phyloP scores from a whole-genome alignment of 2,329 filamentous ascomycete species.

The Talaromyces marneffei region DNA sequence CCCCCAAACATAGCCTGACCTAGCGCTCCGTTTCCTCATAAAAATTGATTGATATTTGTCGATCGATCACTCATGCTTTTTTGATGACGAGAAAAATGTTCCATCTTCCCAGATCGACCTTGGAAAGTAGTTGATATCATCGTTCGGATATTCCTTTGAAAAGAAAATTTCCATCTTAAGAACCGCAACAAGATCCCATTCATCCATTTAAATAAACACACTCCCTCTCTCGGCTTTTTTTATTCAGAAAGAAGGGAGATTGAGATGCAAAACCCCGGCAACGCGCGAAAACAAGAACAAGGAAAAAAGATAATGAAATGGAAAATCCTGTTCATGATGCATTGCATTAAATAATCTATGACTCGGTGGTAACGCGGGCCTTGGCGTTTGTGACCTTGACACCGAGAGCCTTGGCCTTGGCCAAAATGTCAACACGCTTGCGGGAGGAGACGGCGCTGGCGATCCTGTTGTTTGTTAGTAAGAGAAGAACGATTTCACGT shows the following conservation, averaged over 20 bases:
- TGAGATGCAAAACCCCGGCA: constrained; percentile 5
- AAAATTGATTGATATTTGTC: constrained; percentile 7
- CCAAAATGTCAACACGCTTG: constrained; percentile 97
- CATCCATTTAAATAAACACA: constrained; percentile 1
- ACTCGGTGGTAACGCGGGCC: constrained; percentile 97
- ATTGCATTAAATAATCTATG: constrained; percentile 40
- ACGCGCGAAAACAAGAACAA: constrained; percentile 15
- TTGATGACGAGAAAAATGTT: not conserved
- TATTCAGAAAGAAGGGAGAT: constrained; percentile 2
- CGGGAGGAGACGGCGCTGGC: constrained; percentile 95
- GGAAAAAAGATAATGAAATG: constrained; percentile 9
- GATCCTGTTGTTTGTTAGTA: constrained; percentile 59
- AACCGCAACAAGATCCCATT: constrained; percentile 8
- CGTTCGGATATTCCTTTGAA: not conserved
- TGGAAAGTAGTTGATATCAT: constrained; percentile 2
- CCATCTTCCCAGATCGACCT: constrained; percentile 10
- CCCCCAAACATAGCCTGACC: not conserved
- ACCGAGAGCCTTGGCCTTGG: constrained; percentile 93
- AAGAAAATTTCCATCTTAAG: not conserved
- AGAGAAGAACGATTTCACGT: no score
- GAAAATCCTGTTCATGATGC: constrained; percentile 14
- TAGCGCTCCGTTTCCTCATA: constrained; percentile 7
- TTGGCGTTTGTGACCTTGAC: constrained; percentile 99
- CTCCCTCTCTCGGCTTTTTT: not conserved
- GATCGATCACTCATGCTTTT: constrained; percentile 12